Percentiles rank a stretch among this genome's conserved stretches.
These are phyloP conservation scores for Lyophyllum decastes DNA, from an alignment of 768 basidiomycete genomes.

Conservation along the genomic window DNA sequence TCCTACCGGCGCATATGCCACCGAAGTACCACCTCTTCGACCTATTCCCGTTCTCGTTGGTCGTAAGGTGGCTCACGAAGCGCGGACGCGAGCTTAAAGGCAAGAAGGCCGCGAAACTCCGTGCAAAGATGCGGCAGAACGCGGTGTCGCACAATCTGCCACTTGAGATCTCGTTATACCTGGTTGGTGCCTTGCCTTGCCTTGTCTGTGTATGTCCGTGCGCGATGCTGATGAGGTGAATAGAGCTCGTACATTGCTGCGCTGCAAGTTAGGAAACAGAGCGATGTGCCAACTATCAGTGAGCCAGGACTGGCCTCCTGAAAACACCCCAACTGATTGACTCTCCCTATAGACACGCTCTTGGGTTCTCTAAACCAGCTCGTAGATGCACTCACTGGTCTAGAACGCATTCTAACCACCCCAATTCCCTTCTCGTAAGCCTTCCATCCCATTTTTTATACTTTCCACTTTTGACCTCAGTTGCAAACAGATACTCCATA, in stretches of 20 bases:
- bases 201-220: neutral
- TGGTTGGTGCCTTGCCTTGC: constrained; percentile 38
- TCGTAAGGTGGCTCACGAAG: constrained; percentile 47
- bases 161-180: constrained; percentile 67
- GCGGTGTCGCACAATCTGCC: constrained; percentile 62
- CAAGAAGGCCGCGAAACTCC: constrained; percentile 57
- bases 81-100: constrained; percentile 55
- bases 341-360: constrained; percentile 40
- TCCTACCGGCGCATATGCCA: constrained; percentile 57
- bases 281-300: constrained; percentile 67
- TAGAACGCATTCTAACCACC: constrained; percentile 74
- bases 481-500: constrained; percentile 51
- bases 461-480: neutral
- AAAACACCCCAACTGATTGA: too few species aligned
- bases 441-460: neutral
- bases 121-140: constrained; percentile 49
- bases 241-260: constrained; percentile 70
- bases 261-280: constrained; percentile 53
- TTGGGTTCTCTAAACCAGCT: constrained; percentile 51
- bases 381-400: constrained; percentile 65
- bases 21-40: constrained; percentile 64
- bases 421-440: constrained; percentile 76
- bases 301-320: constrained; percentile 24
- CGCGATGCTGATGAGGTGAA: neutral
- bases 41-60: constrained; percentile 68